These are phyloP conservation scores for Cyberlindnera mrakii DNA, from an alignment of 805 yeast genomes.

Conservation along the genomic window DNA sequence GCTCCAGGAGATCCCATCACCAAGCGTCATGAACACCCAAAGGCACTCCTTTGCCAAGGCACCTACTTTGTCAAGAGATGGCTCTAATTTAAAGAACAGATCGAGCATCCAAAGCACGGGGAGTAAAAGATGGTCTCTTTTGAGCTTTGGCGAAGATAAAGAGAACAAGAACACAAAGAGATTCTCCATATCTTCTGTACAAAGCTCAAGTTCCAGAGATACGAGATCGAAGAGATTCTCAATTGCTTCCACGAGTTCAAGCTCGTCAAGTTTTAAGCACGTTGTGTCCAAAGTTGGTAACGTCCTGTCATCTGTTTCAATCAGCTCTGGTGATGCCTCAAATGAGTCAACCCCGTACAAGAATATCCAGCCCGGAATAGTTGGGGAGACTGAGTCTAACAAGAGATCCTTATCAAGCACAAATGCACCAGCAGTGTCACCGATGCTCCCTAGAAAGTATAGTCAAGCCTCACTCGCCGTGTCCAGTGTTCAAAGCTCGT, in stretches of 20 bases:
- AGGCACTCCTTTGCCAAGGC: conserved; percentile 14
- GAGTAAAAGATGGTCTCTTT: conserved; percentile 24
- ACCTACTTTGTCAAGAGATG: conserved; percentile 16
- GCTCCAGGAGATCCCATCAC: conserved; percentile 19
- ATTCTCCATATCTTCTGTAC: conserved; percentile 18
- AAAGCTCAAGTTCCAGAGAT: conserved; percentile 13
- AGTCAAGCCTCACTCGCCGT: conserved; percentile 7
- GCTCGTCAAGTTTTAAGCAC: conserved; percentile 18
- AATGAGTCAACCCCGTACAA: conserved; percentile 19
- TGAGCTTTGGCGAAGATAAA: conserved; percentile 21
- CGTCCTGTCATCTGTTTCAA: conserved; percentile 20
- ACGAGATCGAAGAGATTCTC: conserved; percentile 17
- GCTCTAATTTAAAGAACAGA: conserved; percentile 21
- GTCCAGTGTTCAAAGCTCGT: conserved; percentile 8
- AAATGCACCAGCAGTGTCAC: conserved; percentile 5
- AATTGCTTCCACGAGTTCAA: conserved; percentile 14
- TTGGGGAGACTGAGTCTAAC: conserved; percentile 11
- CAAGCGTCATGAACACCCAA: conserved; percentile 6
- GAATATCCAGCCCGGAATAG: conserved; percentile 18
- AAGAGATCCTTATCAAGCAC: conserved; percentile 8
- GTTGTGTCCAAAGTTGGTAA: conserved; percentile 20
- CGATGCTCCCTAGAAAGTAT: conserved; percentile 5
- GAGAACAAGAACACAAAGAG: conserved; percentile 16
- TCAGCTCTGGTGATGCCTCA: conserved; percentile 15
- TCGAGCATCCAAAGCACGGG: conserved; percentile 13